These are phyloP conservation scores for Cadophora malorum DNA, from an alignment of 2,329 filamentous ascomycete species.

Conservation along the genomic window DNA sequence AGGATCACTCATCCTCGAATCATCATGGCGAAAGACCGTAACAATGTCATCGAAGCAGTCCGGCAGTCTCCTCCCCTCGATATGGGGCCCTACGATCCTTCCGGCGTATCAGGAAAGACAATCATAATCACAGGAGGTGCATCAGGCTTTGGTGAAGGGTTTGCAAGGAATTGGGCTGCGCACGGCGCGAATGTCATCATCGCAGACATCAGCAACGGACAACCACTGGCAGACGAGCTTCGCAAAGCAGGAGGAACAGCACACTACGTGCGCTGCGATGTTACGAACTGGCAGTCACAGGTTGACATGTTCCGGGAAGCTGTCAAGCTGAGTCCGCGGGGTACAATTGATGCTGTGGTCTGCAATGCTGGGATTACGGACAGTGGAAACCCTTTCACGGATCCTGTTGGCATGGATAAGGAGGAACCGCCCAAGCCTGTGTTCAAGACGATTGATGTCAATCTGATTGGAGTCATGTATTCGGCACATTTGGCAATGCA, in stretches of 20 bases:
- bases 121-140: conserved; percentile 70
- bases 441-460: conserved; percentile 64
- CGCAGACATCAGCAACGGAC: conserved; percentile 67
- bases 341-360: conserved; percentile 66
- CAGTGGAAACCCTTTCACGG: conserved; percentile 52
- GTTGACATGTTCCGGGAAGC: conserved; percentile 67
- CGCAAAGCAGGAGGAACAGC: conserved; percentile 53
- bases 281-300: conserved; percentile 69
- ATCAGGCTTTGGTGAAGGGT: conserved; percentile 63
- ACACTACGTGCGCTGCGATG: conserved; percentile 67
- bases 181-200: conserved; percentile 66
- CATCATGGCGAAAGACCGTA: conserved; percentile 27
- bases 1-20: neutral
- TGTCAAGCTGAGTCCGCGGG: conserved; percentile 57
- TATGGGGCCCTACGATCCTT: conserved; percentile 51
- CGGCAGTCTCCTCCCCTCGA: conserved; percentile 52
- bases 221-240: conserved; percentile 60
- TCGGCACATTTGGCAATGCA: conserved; percentile 69
- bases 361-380: conserved; percentile 70
- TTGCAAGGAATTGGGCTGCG: conserved; percentile 59
- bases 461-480: conserved; percentile 68
- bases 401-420: conserved; percentile 48
- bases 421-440: conserved; percentile 56
- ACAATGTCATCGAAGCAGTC: conserved; percentile 32
- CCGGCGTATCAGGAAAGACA: conserved; percentile 58